Evolutionary conservation across 441 rosid genomes (phyloP), one percentile per base, ranked within the genome.

Genomic region (Biscutella laevigata): DNA sequence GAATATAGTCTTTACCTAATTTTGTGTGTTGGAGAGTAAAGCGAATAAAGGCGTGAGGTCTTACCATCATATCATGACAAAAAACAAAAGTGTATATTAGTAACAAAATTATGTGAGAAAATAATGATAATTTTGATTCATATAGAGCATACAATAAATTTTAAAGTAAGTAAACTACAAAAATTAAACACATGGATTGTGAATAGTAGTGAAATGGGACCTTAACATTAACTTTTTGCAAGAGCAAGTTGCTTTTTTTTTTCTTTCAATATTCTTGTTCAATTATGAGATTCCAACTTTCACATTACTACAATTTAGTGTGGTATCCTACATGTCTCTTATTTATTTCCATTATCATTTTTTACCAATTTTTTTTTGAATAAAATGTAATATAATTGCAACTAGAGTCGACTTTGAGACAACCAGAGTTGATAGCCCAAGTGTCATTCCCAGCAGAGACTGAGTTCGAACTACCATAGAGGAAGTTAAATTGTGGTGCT

Each of bases 231-330:
- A 66, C 70, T 52, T 66, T 64, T 21, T 22, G 17, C 11, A 52
- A 66, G 65, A 52, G 64, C 70, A 66, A 66, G 56, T 59, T 66
- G 65, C 50, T 25, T 38, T 52, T 64, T 36, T 25, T 19, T 28
- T n/a, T n/a, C n/a, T 34, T 13, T 14, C 13, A 14, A 15, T 64
- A 29, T 58, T 66, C 65, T 59, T 59, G 55, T 52, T 58, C 65
- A 66, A 66, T 66, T 52, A 66, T 66, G 64, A 66, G 65, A 66
- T 66, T 66, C 65, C 70, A 52, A 58, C 61, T 66, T 65, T 66
- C 59, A 52, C 56, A 58, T 58, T 44, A 59, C 59, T 36, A 50
- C 64, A 43, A 50, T 35, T 37, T 36, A 65, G 50, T 7, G 70
- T 66, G 70, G 70, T 58, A 57, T 58, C 70, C 64, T 65, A 58